Conservation (phyloP, 306 rosid genomes). For the Vachellia collinsii region DNA sequence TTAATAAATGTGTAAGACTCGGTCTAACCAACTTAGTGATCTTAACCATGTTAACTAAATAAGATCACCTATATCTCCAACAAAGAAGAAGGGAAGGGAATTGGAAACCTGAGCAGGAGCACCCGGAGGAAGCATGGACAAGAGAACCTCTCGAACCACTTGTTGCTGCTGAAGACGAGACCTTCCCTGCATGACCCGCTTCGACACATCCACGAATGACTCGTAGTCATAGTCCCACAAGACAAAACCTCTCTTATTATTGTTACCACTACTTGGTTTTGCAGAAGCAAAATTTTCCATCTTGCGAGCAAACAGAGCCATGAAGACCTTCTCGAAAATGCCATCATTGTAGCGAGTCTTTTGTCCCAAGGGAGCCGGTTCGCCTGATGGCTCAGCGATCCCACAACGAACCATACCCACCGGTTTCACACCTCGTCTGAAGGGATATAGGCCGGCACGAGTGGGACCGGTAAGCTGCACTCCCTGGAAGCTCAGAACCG, state of each 20-base stretch:
- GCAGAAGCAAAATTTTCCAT: constrained; percentile 64
- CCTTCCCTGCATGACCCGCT: constrained; percentile 86
- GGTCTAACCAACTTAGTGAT: no score
- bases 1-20: no score
- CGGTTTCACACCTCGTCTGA: not conserved
- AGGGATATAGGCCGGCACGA: not conserved
- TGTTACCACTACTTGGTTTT: not conserved
- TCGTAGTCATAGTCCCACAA: constrained; percentile 70
- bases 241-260: constrained; percentile 11
- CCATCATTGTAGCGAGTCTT: constrained; percentile 82
- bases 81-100: not conserved
- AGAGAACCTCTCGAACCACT: constrained; percentile 83
- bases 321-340: constrained; percentile 72
- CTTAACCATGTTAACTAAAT: no score
- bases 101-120: constrained; percentile 90
- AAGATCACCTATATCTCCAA: no score
- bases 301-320: constrained; percentile 78
- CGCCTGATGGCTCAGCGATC: constrained; percentile 79
- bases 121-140: constrained; percentile 98
- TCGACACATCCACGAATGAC: constrained; percentile 80
- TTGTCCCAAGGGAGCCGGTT: constrained; percentile 83
- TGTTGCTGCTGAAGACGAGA: constrained; percentile 78
- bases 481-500: constrained; percentile 46
- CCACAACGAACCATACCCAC: constrained; percentile 49
- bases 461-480: constrained; percentile 13